Percentiles rank a stretch among this genome's conserved stretches.
phyloP scores from a whole-genome alignment of 108 stramenopile species.

The Discostella stelligeroides region DNA sequence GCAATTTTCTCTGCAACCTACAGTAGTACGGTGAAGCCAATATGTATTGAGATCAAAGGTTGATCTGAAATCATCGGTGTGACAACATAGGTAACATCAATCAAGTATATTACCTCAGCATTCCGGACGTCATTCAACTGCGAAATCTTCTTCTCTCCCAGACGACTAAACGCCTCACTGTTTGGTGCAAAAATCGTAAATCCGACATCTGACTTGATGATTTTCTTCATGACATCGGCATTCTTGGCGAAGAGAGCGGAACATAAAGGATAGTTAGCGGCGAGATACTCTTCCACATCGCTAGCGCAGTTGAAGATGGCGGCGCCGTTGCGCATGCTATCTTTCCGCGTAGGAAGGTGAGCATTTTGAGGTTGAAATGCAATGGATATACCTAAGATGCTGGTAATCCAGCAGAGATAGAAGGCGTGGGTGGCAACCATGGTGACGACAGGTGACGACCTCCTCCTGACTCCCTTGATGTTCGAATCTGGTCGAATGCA shows the following conservation, averaged over 20 bases:
- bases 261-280: conserved; percentile 24
- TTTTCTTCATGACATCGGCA: conserved; percentile 37
- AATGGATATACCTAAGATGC: neutral
- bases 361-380: conserved; percentile 6
- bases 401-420: neutral
- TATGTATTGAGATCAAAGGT: neutral
- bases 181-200: conserved; percentile 83
- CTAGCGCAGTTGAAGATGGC: conserved; percentile 21
- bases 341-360: neutral
- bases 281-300: conserved; percentile 31
- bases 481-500: too few species aligned
- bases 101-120: conserved; percentile 37
- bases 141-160: conserved; percentile 63
- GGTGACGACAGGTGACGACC: too few species aligned
- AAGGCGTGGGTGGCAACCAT: neutral
- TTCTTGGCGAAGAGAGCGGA: conserved; percentile 33
- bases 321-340: neutral
- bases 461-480: too few species aligned
- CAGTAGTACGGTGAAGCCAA: neutral
- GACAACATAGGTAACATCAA: too few species aligned
- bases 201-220: conserved; percentile 43
- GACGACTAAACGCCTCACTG: conserved; percentile 54
- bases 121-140: conserved; percentile 79
- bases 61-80: neutral
- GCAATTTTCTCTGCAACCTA: conserved; percentile 69